Evolutionary conservation across 306 rosid species (phyloP), one percentile per base, ranked within the genome.

Genomic region (Cajanus cajan): DNA sequence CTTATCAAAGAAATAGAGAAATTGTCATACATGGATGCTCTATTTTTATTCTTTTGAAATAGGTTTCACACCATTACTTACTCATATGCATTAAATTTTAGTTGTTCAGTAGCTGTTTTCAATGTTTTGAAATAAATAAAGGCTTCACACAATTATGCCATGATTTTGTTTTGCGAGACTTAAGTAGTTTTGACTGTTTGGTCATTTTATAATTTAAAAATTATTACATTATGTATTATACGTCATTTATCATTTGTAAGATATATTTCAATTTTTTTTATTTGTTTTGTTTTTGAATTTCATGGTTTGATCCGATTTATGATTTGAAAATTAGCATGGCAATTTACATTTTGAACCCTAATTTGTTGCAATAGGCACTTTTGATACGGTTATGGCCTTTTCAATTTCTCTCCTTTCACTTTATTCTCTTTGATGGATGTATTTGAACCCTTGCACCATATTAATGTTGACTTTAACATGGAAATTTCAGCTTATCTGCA

Each of bases 401-500:
- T 43, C 16, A 37, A 18, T 47, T 8, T 59, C 18, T 55, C 74
- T 54, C 21, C 71, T 16, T 71, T 80, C 2, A 3, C 50, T 70
- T 68, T 82, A 43, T 68, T 39, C 50, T 31, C 10, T 15, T 47
- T 33, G 28, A 58, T 57, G 34, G 7, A 74, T 80, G 66, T 55
- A 37, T 31, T 64, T 48, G 72, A 68, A 45, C 74, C 78, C 74
- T 71, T 55, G 71, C 69, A 31, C 68, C 75, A 72, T 62, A 55
- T 54, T 79, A 43, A 74, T 18, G 67, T 54, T 65, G 82, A 67
- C 52, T 78, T 63, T 69, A 57, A 48, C 72, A 7, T 84, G 77
- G 36, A 34, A 80, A 75, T 64, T 79, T 74, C 94, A 96, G 99
- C 98, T 96, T 83, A 93, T 96, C 80, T 96, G 97, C 88, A 96